Base-by-base conservation (phyloP, 257 asterid species). In the Scutellaria galericulata region DNA sequence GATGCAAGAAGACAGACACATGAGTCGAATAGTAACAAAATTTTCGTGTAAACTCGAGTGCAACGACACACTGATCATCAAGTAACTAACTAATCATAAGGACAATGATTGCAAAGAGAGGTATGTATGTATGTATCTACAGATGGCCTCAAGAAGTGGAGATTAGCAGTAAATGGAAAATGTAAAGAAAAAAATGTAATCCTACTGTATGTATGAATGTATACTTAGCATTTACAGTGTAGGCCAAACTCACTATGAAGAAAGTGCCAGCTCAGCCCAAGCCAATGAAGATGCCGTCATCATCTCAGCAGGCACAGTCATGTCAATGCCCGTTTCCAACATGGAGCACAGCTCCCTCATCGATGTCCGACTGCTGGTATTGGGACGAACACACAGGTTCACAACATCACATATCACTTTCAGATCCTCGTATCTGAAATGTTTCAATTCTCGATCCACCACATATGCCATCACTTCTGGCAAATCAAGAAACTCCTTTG, bases 211-310 rank as follows among this genome's bases (percentile, higher is more conserved):
- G 18, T 27, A 6, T 42, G 48, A 6, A n/a, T 78, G 44, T 64
- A 24, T 63, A 54, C 63, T 58, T 69, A 71, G 40, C 46, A 77
- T 86, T 47, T 83, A 80, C 88, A 83, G 69, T 37, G 80, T 75
- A n/a, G 77, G 82, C 5, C 54, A 56, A 40, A 59, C 13, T 68
- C 67, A 73, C 83, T 80, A 90, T 4, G 95, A 83, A 20, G 96
- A 89, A 75, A 94, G 96, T 0, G 89, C 96, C 12, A 94, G 96
- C 82, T 91, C 97, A 14, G 97, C 97, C 97, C 97, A 91, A 6
- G 96, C 98, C 77, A 94, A 69, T 20, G 93, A 84, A 5, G 98
- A 88, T 0, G 96, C 91, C 68, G 76, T 79, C 15, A 89, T 81
- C 15, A 91, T 83, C 77, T 91, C 96, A 1, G 90, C 90, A 12